Evolutionary conservation across 225 moss, liverwort and hornwort genomes (phyloP).

Genomic region (Polytrichum formosum): DNA sequence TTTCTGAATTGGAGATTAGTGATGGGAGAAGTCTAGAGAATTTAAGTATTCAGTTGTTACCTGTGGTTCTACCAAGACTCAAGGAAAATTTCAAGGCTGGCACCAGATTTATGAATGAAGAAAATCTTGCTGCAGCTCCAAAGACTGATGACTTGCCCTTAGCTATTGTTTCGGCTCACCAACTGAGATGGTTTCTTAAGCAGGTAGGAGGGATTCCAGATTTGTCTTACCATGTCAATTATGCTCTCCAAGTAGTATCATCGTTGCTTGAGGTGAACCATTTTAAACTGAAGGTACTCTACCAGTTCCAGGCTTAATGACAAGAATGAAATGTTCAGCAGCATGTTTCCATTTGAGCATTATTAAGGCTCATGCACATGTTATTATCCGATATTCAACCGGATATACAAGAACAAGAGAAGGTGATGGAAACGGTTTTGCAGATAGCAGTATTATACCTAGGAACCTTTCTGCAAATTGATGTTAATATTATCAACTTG

Average conservation of each 20-base stretch:
- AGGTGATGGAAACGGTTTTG: no score
- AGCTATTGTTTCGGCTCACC: slow-evolving; percentile 77
- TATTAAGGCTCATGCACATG: no score
- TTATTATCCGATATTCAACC: no score
- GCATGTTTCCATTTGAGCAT: no score
- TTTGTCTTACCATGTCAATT: not conserved
- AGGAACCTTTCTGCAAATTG: no score
- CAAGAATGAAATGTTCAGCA: no score
- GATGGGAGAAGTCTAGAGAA: slow-evolving; percentile 21
- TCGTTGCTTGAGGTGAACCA: no score
- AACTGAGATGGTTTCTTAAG: slow-evolving; percentile 72
- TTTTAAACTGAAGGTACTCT: no score
- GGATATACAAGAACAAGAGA: no score
- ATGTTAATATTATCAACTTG: no score
- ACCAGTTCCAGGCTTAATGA: no score
- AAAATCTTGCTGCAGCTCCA: slow-evolving; percentile 17
- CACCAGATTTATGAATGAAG: slow-evolving; percentile 39
- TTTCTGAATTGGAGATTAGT: slow-evolving; percentile 1
- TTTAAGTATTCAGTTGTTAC: slow-evolving; percentile 43
- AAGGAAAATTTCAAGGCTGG: slow-evolving; percentile 62
- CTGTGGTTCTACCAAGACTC: slow-evolving; percentile 49
- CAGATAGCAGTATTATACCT: no score
- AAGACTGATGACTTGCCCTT: slow-evolving; percentile 50
- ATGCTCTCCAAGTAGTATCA: slow-evolving; percentile 2
- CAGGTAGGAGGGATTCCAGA: slow-evolving; percentile 43